phyloP scores from a whole-genome alignment of 2,329 filamentous ascomycete species.

The Curvularia sp. region DNA sequence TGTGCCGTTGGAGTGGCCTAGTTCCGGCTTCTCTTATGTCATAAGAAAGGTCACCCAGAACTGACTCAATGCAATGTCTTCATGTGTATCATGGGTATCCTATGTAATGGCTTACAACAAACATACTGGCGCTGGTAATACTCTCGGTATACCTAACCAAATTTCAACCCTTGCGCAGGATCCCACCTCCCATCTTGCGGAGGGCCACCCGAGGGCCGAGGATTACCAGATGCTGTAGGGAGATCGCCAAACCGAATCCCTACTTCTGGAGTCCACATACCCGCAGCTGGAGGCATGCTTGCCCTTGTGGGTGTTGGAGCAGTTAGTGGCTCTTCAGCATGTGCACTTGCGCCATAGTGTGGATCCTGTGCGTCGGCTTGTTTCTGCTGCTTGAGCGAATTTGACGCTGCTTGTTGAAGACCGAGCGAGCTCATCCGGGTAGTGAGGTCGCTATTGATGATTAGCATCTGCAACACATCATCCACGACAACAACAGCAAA shows the following conservation, averaged over 20 bases:
- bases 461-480: slow-evolving; percentile 19
- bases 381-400: slow-evolving; percentile 54
- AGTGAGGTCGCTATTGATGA: slow-evolving; percentile 59
- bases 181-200: slow-evolving; percentile 52
- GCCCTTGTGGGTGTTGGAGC: slow-evolving; percentile 53
- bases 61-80: neutral
- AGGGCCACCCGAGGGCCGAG: slow-evolving; percentile 44
- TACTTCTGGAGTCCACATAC: slow-evolving; percentile 81
- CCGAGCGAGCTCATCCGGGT: slow-evolving; percentile 67
- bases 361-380: slow-evolving; percentile 64
- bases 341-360: slow-evolving; percentile 60
- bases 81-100: slow-evolving; percentile 9
- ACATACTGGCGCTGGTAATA: neutral
- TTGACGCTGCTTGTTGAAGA: slow-evolving; percentile 55
- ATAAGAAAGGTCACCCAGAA: neutral
- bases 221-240: slow-evolving; percentile 40
- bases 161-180: slow-evolving; percentile 50
- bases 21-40: neutral
- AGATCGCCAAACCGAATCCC: slow-evolving; percentile 76
- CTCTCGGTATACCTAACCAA: slow-evolving; percentile 38
- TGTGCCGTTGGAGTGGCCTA: neutral
- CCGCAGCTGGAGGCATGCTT: slow-evolving; percentile 50
- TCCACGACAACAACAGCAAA: slow-evolving; percentile 41
- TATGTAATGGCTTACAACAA: neutral
- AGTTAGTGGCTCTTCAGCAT: slow-evolving; percentile 64